Base-by-base conservation (phyloP, 2,329 filamentous ascomycete species). In the Colletotrichum sp. region DNA sequence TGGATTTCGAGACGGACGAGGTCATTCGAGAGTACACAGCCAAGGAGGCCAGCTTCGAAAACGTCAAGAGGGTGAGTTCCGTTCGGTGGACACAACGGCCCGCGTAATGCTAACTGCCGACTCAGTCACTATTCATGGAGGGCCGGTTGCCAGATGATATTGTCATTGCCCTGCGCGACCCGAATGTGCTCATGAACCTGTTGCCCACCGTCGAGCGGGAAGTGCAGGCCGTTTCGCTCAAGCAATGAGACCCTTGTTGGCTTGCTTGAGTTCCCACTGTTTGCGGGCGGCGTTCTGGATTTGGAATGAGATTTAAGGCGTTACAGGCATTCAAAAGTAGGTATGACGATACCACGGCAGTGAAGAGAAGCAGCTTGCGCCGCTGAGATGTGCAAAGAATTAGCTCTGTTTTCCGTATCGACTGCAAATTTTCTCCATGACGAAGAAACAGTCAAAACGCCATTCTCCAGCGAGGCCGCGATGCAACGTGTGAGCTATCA, bases 1-100 rank as follows among this genome's bases (percentile, higher is more conserved):
- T 98, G 72, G 97, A 99, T 83, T 98, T 99, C 83, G 91, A 89
- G 57, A 92, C 90, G 21, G 91, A 94, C 67, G 92, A 95, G 82
- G 94, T 99, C 34, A 93, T 98, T 34, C 89, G 96, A 78, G 96
- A 99, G 86, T 98, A 98, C 82, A 95, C 95, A 24, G 93, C 94
- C n/a, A 94, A 94, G 83, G 96, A 99, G 87, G 94, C 94, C 68
- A 90, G 87, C 69, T 98, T 98, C 83, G 93, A 94, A 32, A 92
- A 92, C 39, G 92, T 98, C 13, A 94, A 94, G 83, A 89, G 90
- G 88, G 94, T 95, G 84, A 82, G 90, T 85, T 68, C 71, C 8
- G 8, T 12, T 18, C 13, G 71, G 21, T 69, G 16, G 7, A 36
- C 6, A 18, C 57, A 24, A 30, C 32, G 15, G 15, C 69, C 68